Evolutionary conservation across 768 basidiomycete species (phyloP).

Genomic region (Trametes maxima): DNA sequence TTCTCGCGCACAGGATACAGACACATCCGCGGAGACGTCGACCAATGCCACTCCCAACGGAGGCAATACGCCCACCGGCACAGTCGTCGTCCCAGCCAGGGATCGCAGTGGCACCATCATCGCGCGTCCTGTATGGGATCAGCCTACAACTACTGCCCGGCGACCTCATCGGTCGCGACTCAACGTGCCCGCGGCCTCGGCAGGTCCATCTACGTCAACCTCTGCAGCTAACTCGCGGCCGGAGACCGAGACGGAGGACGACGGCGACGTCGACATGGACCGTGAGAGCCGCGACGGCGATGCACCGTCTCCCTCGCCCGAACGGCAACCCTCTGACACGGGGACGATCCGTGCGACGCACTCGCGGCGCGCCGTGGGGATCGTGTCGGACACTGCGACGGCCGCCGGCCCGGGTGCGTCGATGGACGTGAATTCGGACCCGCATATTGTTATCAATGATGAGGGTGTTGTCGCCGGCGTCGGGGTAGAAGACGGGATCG

Average conservation of each 20-base stretch:
- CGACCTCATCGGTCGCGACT: conserved; percentile 27
- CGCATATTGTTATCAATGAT: conserved; percentile 55
- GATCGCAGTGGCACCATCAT: conserved; percentile 80
- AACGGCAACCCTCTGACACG: conserved; percentile 29
- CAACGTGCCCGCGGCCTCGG: conserved; percentile 28
- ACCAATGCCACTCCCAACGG: conserved; percentile 59
- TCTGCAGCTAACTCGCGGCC: conserved; percentile 57
- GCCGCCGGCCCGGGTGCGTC: conserved; percentile 35
- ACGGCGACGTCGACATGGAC: conserved; percentile 64
- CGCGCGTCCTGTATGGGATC: conserved; percentile 65
- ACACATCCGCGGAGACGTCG: conserved; percentile 65
- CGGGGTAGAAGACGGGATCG: conserved; percentile 75
- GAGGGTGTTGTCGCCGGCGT: conserved; percentile 47
- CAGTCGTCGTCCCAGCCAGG: conserved; percentile 60
- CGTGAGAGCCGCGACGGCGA: conserved; percentile 40
- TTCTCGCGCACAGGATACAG: conserved; percentile 53
- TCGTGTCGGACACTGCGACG: conserved; percentile 42
- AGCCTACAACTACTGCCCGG: conserved; percentile 28
- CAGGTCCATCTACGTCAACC: conserved; percentile 31
- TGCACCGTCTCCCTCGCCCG: conserved; percentile 30
- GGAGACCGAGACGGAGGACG: conserved; percentile 81
- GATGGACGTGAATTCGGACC: conserved; percentile 47
- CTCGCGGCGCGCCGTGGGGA: conserved; percentile 48
- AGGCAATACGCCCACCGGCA: conserved; percentile 60
- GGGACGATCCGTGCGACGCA: conserved; percentile 35